Base-by-base conservation (phyloP, 73 alveolate species). In the Breviolum minutum region DNA sequence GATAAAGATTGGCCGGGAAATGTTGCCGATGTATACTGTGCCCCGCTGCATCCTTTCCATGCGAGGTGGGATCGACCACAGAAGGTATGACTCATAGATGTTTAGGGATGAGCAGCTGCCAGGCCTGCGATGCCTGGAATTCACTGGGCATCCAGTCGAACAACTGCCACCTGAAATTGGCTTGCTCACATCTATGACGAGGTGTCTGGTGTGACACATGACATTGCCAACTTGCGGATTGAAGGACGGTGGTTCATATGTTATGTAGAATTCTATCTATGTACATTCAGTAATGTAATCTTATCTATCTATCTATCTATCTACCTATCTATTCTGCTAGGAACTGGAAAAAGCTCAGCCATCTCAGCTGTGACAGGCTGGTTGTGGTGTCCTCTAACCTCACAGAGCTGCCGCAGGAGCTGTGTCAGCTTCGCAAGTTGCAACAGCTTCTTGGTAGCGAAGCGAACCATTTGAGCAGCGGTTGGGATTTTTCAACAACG, bases 111-210 rank as follows among this genome's bases (percentile, higher is more conserved):
- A 6, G 86, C 86, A 29, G 16, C 63, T 8, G 27, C 14, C 66
- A 73, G 99, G 99, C 93, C 32, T 94, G 73, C 93, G 92, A 66
- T 94, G 99, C 63, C 32, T 94, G 32, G 99, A 94, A 83, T 29
- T 94, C 85, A 77, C 99, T 5, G 99, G 99, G n/a, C 99, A 94
- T 30, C 99, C 99, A 13, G 17, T 94, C 63, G 85, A 60, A 66
- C 68, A 62, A 8, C 83, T 94, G 8, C 99, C 99, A 8, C 84
- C 93, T 0, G 94, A 79, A 26, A 94, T 79, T 48, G 70, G 85
- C 22, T 29, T 10, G 17, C 73, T 94, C 62, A 94, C 16, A 26
- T 79, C 94, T 40, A 22, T 94, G 54, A 73, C 66, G 0, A 92
- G 98, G 98, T 89, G 86, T 11, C 69, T 5, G 63, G 9, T 77